Evolutionary conservation across 2,329 filamentous ascomycete species (phyloP).

Genomic region (Fusarium sp.): DNA sequence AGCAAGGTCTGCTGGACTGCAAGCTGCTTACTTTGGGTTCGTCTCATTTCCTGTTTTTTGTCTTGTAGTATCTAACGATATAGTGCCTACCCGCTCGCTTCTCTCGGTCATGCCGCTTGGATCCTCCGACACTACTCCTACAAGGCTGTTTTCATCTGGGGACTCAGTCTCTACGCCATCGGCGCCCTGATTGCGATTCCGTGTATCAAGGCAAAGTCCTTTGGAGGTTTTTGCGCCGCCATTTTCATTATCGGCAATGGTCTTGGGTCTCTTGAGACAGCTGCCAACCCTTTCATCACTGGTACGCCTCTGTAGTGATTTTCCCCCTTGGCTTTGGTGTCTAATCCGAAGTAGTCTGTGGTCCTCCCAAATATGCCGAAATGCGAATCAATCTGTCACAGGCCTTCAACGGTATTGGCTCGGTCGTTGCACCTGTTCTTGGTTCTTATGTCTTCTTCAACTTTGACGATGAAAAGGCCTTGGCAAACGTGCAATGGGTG

Average conservation of each 20-base stretch:
- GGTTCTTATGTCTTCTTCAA: slow-evolving; percentile 79
- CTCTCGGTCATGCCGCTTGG: slow-evolving; percentile 69
- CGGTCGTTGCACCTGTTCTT: slow-evolving; percentile 75
- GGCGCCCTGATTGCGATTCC: slow-evolving; percentile 64
- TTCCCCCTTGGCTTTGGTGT: fast-evolving
- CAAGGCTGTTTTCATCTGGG: slow-evolving; percentile 72
- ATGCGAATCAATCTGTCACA: slow-evolving; percentile 79
- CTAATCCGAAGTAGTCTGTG: slow-evolving; percentile 47
- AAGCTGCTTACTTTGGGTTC: slow-evolving; percentile 65
- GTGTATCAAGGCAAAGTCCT: slow-evolving; percentile 68
- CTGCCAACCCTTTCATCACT: slow-evolving; percentile 78
- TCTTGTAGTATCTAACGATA: slow-evolving; percentile 8
- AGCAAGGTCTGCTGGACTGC: slow-evolving; percentile 56
- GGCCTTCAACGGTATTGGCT: slow-evolving; percentile 79
- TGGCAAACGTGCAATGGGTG: slow-evolving; percentile 78
- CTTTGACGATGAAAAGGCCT: slow-evolving; percentile 61
- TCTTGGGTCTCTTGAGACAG: slow-evolving; percentile 77
- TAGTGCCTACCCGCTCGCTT: slow-evolving; percentile 73
- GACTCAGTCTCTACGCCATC: slow-evolving; percentile 71
- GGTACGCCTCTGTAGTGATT: slow-evolving; percentile 37
- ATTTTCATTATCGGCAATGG: slow-evolving; percentile 80
- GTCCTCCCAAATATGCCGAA: slow-evolving; percentile 74
- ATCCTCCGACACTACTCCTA: slow-evolving; percentile 72
- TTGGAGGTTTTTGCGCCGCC: slow-evolving; percentile 75
- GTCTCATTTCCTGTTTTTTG: slow-evolving; percentile 29